These are phyloP conservation scores for Phycomyces blakesleeanus DNA, from an alignment of 192 early-diverging fungal genomes.

Conservation along the genomic window DNA sequence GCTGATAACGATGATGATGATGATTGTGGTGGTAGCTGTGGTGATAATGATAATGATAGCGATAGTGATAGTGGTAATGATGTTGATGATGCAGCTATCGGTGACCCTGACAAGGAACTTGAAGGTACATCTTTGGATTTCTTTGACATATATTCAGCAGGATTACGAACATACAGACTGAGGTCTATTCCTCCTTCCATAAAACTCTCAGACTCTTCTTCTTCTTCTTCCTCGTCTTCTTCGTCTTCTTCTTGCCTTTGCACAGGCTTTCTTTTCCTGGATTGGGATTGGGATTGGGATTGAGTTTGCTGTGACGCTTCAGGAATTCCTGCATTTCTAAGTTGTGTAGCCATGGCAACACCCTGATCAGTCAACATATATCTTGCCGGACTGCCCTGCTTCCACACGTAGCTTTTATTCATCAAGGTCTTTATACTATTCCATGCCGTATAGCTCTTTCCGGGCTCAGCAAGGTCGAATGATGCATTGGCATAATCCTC, in stretches of 20 bases:
- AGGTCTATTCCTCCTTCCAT: conserved; percentile 5
- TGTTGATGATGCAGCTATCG: background rate
- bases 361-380: conserved; percentile 77
- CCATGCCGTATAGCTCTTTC: conserved; percentile 72
- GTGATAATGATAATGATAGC: too few species aligned
- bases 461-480: conserved; percentile 50
- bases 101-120: background rate
- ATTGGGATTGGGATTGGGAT: background rate
- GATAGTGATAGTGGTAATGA: too few species aligned
- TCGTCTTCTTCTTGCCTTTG: background rate
- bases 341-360: conserved; percentile 46
- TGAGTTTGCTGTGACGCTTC: background rate
- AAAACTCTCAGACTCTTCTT: background rate
- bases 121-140: background rate
- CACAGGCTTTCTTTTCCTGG: background rate
- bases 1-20: too few species aligned
- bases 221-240: background rate
- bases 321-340: conserved; percentile 3
- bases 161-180: conserved; percentile 15
- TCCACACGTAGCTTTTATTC: conserved; percentile 62
- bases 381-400: conserved; percentile 53
- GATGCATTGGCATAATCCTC: conserved; percentile 68
- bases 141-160: background rate
- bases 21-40: too few species aligned
- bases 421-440: conserved; percentile 68